Conservation (phyloP, 768 basidiomycete species). For the Psilocybe subaeruginosa region DNA sequence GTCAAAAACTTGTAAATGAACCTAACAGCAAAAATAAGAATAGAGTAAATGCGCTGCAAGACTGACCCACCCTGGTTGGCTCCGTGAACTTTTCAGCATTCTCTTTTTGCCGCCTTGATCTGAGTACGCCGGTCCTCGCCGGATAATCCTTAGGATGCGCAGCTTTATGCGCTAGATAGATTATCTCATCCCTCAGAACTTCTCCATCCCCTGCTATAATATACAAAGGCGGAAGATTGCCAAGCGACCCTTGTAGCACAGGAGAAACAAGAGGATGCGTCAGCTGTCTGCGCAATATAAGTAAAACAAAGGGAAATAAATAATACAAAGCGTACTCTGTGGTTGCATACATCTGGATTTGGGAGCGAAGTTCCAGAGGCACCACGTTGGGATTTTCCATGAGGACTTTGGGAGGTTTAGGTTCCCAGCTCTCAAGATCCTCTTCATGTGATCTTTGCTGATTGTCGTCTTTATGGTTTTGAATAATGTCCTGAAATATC, state of each 20-base stretch:
- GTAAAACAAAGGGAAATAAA: background rate
- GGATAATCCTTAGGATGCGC: conserved; percentile 73
- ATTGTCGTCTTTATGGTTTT: background rate
- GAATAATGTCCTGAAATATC: background rate
- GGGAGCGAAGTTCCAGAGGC: conserved; percentile 55
- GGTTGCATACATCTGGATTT: conserved; percentile 80
- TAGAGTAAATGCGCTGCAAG: background rate
- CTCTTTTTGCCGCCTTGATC: conserved; percentile 48
- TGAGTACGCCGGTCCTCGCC: conserved; percentile 53
- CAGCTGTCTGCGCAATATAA: conserved; percentile 45
- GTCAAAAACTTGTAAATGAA: conserved; percentile 78
- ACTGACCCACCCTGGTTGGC: conserved; percentile 48
- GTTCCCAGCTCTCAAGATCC: conserved; percentile 45
- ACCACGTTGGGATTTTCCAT: conserved; percentile 47
- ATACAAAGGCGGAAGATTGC: conserved; percentile 76
- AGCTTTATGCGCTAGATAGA: conserved; percentile 80
- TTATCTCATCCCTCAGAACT: conserved; percentile 76
- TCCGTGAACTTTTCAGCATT: conserved; percentile 52
- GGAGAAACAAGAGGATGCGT: conserved; percentile 77
- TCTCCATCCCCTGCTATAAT: conserved; percentile 76
- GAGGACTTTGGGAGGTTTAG: conserved; percentile 58
- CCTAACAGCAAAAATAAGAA: conserved; percentile 35
- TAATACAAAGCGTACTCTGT: conserved; percentile 55
- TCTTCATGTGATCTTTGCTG: background rate
- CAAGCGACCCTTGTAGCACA: conserved; percentile 69